Conservation (phyloP, 345 rosid species). For the Gossypium ekmanianum region DNA sequence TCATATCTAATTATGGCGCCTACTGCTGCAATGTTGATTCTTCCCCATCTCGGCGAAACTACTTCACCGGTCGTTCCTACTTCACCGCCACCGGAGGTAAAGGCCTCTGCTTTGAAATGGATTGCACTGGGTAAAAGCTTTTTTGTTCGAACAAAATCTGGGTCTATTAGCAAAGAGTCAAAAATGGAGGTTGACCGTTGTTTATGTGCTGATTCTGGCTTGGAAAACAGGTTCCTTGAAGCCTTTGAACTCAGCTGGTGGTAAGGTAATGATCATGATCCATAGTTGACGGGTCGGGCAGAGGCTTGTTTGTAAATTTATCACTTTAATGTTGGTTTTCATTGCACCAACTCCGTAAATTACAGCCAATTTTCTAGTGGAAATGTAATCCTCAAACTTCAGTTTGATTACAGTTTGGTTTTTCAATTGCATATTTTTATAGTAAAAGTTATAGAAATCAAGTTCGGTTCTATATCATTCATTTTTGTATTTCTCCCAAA, state of each 20-base stretch:
- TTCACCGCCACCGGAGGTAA: slow-evolving; percentile 5
- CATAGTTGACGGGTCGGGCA: background rate
- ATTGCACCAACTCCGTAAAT: background rate
- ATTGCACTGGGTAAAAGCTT: background rate
- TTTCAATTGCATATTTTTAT: background rate
- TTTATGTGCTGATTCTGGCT: slow-evolving; percentile 24
- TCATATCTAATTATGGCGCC: slow-evolving; percentile 44
- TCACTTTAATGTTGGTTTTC: background rate
- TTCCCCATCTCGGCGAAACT: slow-evolving; percentile 28
- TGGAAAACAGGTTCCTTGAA: slow-evolving; percentile 40
- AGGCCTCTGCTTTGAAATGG: slow-evolving; percentile 24
- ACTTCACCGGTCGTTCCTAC: slow-evolving; percentile 18
- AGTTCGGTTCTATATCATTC: background rate
- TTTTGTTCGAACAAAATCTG: slow-evolving; percentile 12
- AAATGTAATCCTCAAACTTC: background rate
- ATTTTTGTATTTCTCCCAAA: no score
- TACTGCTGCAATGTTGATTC: slow-evolving; percentile 65
- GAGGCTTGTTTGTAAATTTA: background rate
- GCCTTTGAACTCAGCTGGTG: slow-evolving; percentile 46
- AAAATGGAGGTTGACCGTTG: slow-evolving; percentile 11
- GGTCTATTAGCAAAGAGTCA: background rate
- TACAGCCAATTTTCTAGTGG: background rate
- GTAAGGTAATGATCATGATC: background rate
- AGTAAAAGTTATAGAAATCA: background rate
- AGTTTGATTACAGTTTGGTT: background rate